Evolutionary conservation across 2,329 filamentous ascomycete species (phyloP), one percentile per base, ranked within the genome.

Genomic region (Trichophyton benhamiae): DNA sequence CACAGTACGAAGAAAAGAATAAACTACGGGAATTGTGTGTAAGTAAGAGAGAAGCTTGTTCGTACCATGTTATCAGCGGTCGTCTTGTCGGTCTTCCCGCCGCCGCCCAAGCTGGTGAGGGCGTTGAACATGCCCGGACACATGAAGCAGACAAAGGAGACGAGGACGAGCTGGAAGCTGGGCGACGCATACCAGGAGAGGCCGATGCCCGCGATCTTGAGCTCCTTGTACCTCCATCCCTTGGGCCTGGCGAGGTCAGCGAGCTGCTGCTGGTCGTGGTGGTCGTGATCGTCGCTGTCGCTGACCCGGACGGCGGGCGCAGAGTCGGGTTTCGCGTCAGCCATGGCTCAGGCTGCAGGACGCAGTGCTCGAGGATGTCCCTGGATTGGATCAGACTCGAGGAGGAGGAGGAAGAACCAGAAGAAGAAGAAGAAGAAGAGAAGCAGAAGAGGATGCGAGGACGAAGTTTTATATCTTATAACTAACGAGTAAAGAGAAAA

Each of bases 71-170:
- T 81, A 71, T 87, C 86, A 67, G 82, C 79, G 61, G 81, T 84
- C 30, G 77, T 79, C 6, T 75, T 65, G 68, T 84, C 76, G 64
- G 83, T 71, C 67, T 82, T 81, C 57, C 84, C 86, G 70, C 78
- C 85, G 62, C 84, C 86, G 61, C 86, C 86, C 44, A 88, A 76
- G 63, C 85, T 85, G 63, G 76, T 77, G 62, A 88, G 75, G 25
- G 86, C 84, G 68, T 88, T 88, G 77, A 83, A 88, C 84, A 88
- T 87, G 67, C 86, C 86, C 0, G 86, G 86, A 70, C 86, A 88
- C 64, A 88, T 71, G 77, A 88, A 87, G 70, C 85, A 87, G 58
- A 87, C 84, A 63, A 87, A 78, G 27, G 84, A 80, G 61, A 91
- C 86, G 78, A 91, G 81, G 64, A 87, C 68, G 41, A 91, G 79